A percentile compares a stretch with the other conserved stretches of the same genome.
Evolutionary conservation across 169 alveolate species (phyloP).

Genomic region (Eimeria acervulina): DNA sequence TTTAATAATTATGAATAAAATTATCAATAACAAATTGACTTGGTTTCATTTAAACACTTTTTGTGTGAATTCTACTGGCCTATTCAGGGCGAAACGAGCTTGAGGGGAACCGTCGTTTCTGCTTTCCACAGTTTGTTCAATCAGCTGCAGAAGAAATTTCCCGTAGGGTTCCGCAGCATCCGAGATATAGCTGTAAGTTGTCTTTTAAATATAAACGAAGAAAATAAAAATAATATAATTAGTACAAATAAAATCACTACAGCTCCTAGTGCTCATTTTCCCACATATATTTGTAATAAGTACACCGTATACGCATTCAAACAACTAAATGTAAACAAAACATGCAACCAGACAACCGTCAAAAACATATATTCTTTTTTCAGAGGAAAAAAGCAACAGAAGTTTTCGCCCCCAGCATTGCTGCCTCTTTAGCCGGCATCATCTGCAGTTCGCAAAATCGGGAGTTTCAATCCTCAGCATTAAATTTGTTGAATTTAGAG

Average conservation of each 20-base stretch:
- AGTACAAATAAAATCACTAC: background rate
- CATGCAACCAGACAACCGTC: no score
- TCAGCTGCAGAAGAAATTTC: background rate
- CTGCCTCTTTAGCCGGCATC: background rate
- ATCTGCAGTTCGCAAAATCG: background rate
- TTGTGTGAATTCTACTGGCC: no score
- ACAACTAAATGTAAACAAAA: no score
- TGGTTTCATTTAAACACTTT: no score
- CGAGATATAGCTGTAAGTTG: background rate
- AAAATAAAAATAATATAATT: background rate
- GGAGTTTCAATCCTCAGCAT: background rate
- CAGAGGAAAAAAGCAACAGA: background rate
- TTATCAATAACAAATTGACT: no score
- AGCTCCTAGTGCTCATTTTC: background rate
- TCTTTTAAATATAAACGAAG: background rate
- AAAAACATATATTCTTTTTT: background rate
- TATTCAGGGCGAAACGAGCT: background rate
- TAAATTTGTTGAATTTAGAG: background rate
- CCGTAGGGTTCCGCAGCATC: background rate
- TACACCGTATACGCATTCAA: no score
- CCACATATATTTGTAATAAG: no score
- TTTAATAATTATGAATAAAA: background rate
- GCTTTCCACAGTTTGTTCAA: constrained; percentile 26
- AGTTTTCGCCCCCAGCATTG: constrained; percentile 41
- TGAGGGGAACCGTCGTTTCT: background rate